Evolutionary conservation across 176 grass and related monocot genomes (phyloP), one percentile per base, ranked within the genome.

Genomic region (Musa itinerans): DNA sequence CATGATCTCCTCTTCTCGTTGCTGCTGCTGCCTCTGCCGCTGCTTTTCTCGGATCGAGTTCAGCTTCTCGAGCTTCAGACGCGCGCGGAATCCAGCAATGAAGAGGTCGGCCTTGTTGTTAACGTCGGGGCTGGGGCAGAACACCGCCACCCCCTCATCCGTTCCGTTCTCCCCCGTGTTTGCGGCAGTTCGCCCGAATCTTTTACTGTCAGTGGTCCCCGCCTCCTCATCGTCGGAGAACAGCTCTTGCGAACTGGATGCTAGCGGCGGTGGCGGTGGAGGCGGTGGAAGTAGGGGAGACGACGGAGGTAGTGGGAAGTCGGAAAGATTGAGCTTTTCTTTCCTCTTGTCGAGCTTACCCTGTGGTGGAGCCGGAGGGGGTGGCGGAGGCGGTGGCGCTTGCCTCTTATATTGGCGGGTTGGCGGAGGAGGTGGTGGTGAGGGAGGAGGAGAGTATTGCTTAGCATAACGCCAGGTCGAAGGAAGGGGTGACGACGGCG

Each of bases 91-190:
- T 61, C 77, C 72, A 61, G 81, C 78, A 75, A 96, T 96, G 82
- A 96, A 96, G 59, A 74, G 69, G 83, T 89, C 91, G 17, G 95
- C 91, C 83, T 99, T 99, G 14, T 86, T 80, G 83, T 99, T 92
- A 8, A 99, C 95, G 80, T 99, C 95, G 3, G 95, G 95, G 81
- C 95, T 99, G 73, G 86, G 73, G 76, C 95, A 99, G 83, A 82
- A 89, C 12, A 80, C 79, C 48, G 88, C 74, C 65, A 72, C 75
- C 50, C 84, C 81, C 1, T 81, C 78, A 10, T 78, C 78, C 29
- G 76, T 12, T 17, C 85, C 77, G 68, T 76, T 27, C 25, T 58
- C 15, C 3, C 72, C 79, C 53, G 76, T 77, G 6, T 63, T 83
- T 50, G 79, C 88, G 15, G 78, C 50, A 64, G 78, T 69, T 24